Conservation (phyloP, 331 rosid species). For the Acacia concinna region DNA sequence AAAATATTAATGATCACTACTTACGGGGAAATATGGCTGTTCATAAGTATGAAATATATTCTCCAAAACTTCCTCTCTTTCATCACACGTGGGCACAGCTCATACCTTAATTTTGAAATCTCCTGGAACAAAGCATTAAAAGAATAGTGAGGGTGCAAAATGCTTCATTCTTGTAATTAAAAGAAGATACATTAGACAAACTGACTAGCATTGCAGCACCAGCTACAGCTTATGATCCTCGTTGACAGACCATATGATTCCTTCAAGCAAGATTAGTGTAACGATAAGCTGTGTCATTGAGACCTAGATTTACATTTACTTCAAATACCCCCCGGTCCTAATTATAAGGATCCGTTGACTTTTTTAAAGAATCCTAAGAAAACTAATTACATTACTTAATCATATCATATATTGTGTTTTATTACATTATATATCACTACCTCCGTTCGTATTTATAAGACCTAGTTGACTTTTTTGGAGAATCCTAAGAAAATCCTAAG, state of each 20-base stretch:
- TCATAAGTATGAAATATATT: conserved; percentile 64
- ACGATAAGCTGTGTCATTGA: neutral
- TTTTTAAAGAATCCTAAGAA: too few species aligned
- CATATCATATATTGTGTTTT: too few species aligned
- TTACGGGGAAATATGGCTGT: conserved; percentile 63
- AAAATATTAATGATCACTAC: conserved; percentile 35
- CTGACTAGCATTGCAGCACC: neutral
- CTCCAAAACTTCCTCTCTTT: conserved; percentile 82
- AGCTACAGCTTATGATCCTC: neutral
- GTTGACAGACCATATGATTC: conserved; percentile 3
- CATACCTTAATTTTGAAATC: conserved; percentile 70
- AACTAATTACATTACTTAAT: too few species aligned
- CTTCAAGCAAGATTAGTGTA: conserved; percentile 17
- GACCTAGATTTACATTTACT: too few species aligned
- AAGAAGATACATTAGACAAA: conserved; percentile 1
- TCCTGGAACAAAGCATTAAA: conserved; percentile 49
- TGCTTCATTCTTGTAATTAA: neutral
- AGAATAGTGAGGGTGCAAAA: conserved; percentile 1
- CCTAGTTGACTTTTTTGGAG: too few species aligned
- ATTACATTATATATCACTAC: too few species aligned
- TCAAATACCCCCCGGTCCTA: too few species aligned
- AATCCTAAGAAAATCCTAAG: too few species aligned
- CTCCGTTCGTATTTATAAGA: too few species aligned
- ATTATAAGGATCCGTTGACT: too few species aligned
- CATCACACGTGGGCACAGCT: conserved; percentile 74